A percentile compares a stretch with the other conserved stretches of the same genome.
These are phyloP conservation scores for Gnaphalium uliginosum DNA, from an alignment of 129 eudicot genomes.

Conservation along the genomic window DNA sequence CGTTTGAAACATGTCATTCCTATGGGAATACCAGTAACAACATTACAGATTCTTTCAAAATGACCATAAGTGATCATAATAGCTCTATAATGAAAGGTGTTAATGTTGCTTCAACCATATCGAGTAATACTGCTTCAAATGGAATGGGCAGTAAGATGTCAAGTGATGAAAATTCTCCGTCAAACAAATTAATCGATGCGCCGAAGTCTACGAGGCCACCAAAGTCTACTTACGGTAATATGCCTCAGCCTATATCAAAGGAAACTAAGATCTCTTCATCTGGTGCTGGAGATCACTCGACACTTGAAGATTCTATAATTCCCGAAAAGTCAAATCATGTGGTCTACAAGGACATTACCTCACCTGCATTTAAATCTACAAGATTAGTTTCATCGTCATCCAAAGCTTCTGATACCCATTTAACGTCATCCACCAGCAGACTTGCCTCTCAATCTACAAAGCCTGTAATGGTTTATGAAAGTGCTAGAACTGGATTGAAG, in stretches of 20 bases:
- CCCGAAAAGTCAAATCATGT: slow-evolving; percentile 23
- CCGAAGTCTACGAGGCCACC: slow-evolving; percentile 21
- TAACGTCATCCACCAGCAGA: slow-evolving; percentile 34
- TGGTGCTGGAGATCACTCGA: slow-evolving; percentile 20
- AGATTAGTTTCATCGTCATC: slow-evolving; percentile 25
- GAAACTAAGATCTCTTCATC: slow-evolving; percentile 32
- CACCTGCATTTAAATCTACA: slow-evolving; percentile 25
- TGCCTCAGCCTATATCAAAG: background rate
- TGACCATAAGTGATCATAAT: background rate
- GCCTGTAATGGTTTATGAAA: slow-evolving; percentile 39
- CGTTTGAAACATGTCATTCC: slow-evolving; percentile 16
- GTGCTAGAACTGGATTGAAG: slow-evolving; percentile 44
- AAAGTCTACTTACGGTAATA: background rate
- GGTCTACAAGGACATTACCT: slow-evolving; percentile 9
- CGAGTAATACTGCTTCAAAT: slow-evolving; percentile 23
- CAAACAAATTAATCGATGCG: slow-evolving; percentile 24
- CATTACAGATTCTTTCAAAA: background rate
- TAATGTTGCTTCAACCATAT: slow-evolving; percentile 2
- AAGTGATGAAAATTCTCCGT: slow-evolving; percentile 19
- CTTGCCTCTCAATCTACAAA: slow-evolving; percentile 31
- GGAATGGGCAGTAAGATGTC: slow-evolving; percentile 31
- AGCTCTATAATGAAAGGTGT: background rate
- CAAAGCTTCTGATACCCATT: slow-evolving; percentile 28
- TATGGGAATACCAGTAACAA: background rate
- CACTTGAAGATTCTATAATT: slow-evolving; percentile 24